Base-by-base conservation (phyloP, 2,329 filamentous ascomycete genomes). In the Mycocentrospora acerina region DNA sequence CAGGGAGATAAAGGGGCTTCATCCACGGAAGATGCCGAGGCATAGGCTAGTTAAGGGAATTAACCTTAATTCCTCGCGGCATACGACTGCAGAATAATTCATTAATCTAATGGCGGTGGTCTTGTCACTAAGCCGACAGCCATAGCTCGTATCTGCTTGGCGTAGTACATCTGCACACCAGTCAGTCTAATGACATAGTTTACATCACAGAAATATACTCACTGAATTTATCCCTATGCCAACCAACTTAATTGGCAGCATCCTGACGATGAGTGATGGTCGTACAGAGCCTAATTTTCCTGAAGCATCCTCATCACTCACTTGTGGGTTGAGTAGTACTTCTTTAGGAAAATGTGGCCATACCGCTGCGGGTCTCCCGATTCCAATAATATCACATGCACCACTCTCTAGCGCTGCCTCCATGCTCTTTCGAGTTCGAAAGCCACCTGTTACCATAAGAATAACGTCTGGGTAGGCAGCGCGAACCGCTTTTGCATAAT, bases 401-500 rank as follows among this genome's bases (percentile, higher is more conserved):
- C 42, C 37, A n/a, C 35, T 70, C 3, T 76, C 53, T 2, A 83
- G 65, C 1, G 77, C 78, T 24, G 67, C 60, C 9, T 76, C 73
- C 79, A 83, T 82, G 12, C 72, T 80, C n/a, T 60, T 64, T 0
- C 70, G 71, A 1, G 74, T 76, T 28, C 75, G 69, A 43, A 83
- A 65, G 0, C 79, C 80, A n/a, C 80, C 80, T 0, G 78, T 82
- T 14, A 83, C 68, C 51, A 79, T 82, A 2, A 69, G 69, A 47
- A 74, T 76, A 1, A 53, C 29, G 12, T 49, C 32, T 1, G 51
- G 52, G 26, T 40, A 50, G 8, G 32, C 26, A 1, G 70, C 71
- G 2, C 74, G 67, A 34, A 83, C 77, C 24, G 59, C 51, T 11
- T 79, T 32, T 0, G 67, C 79, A 46, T 86, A 86, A 30, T 85